phyloP scores from a whole-genome alignment of 345 rosid genomes.

The Camelina sativa region DNA sequence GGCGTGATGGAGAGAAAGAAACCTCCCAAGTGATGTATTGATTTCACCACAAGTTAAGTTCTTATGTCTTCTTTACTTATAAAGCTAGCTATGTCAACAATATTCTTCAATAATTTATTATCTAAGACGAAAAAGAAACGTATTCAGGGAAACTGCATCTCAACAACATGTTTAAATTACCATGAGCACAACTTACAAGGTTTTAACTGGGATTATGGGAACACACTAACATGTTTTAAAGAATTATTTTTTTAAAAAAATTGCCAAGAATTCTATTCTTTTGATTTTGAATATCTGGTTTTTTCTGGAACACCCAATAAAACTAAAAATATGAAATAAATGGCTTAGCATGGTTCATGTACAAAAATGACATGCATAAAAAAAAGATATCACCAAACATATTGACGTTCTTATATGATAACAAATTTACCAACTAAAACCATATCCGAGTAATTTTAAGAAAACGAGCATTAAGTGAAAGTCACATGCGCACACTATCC shows the following conservation, averaged over 20 bases:
- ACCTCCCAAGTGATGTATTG: neutral
- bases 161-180: neutral
- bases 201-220: neutral
- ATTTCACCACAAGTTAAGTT: neutral
- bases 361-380: neutral
- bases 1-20: conserved; percentile 17
- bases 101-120: neutral
- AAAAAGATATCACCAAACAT: neutral
- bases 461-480: conserved; percentile 18
- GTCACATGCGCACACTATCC: conserved; percentile 40
- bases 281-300: too few relatives aligned
- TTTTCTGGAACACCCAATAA: neutral
- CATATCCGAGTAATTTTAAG: conserved; percentile 1
- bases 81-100: neutral
- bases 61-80: neutral
- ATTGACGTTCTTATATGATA: neutral
- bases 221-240: neutral
- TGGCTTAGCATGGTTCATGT: neutral
- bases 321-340: neutral
- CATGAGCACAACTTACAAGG: neutral
- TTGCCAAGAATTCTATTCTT: neutral
- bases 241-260: too few relatives aligned
- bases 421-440: conserved; percentile 13
- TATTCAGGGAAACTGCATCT: too few relatives aligned
- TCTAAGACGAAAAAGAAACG: neutral